Conservation (phyloP, 176 grass and related monocot genomes). For the Oryza glaberrima region DNA sequence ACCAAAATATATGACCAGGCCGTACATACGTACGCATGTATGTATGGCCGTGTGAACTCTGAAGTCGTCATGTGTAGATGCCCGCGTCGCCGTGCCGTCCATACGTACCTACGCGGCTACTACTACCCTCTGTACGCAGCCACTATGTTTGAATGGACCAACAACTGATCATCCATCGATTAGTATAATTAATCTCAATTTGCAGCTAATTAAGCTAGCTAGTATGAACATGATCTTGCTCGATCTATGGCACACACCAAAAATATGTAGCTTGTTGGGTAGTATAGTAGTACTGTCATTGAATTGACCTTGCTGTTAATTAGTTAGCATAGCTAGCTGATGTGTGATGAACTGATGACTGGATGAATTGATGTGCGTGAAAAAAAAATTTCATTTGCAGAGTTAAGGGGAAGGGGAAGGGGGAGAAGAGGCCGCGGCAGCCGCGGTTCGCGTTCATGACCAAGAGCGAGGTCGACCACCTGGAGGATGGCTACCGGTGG, state of each 20-base stretch:
- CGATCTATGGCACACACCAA: background rate
- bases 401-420: slow-evolving; percentile 42
- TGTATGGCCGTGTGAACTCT: slow-evolving; percentile 42
- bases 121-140: background rate
- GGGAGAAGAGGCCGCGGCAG: slow-evolving; percentile 80
- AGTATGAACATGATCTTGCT: slow-evolving; percentile 27
- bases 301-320: background rate
- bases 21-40: background rate
- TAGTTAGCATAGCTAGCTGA: background rate
- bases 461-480: slow-evolving; percentile 91
- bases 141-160: slow-evolving; percentile 56
- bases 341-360: background rate
- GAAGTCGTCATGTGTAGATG: background rate
- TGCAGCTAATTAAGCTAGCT: background rate
- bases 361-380: background rate
- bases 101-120: slow-evolving; percentile 23
- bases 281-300: background rate
- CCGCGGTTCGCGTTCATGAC: slow-evolving; percentile 94
- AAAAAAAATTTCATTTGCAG: background rate
- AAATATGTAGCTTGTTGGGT: background rate
- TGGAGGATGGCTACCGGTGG: slow-evolving; percentile 95
- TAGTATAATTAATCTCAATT: background rate
- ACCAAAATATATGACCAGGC: background rate
- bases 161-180: background rate
- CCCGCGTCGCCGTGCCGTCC: slow-evolving; percentile 22